Percentiles rank a stretch among this genome's conserved stretches.
Conservation (phyloP, 306 rosid genomes). For the Rubus parviflorus region DNA sequence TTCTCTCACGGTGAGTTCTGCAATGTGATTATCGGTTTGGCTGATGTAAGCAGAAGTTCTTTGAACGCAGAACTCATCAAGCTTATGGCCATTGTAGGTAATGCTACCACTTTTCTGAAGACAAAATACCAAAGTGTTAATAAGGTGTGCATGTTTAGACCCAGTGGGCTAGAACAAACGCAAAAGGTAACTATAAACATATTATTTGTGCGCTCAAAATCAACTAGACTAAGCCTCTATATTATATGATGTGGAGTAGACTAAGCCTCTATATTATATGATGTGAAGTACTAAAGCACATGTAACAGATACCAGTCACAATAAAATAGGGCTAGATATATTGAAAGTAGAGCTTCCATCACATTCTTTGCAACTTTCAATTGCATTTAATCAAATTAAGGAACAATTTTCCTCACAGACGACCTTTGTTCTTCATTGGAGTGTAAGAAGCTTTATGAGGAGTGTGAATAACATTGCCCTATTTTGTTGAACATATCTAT, state of each 20-base stretch:
- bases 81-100: constrained; percentile 66
- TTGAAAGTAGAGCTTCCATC: not conserved
- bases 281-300: not conserved
- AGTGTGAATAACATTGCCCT: not conserved
- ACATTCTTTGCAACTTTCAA: not conserved
- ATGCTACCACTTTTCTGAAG: constrained; percentile 64
- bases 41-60: constrained; percentile 88
- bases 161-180: not conserved
- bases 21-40: constrained; percentile 84
- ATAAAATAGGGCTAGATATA: no score
- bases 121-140: not conserved
- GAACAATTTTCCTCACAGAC: no score
- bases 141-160: not conserved
- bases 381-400: not conserved
- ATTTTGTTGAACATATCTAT: not conserved
- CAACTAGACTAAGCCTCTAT: not conserved
- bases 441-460: not conserved
- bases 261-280: not conserved
- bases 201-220: no score
- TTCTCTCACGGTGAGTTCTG: constrained; percentile 86
- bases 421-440: no score
- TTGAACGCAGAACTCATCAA: constrained; percentile 66
- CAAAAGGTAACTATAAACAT: no score
- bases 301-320: no score
- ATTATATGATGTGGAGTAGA: no score